Evolutionary conservation across 768 basidiomycete genomes (phyloP), one percentile per base, ranked within the genome.

Genomic region (Kwoniella sp.): DNA sequence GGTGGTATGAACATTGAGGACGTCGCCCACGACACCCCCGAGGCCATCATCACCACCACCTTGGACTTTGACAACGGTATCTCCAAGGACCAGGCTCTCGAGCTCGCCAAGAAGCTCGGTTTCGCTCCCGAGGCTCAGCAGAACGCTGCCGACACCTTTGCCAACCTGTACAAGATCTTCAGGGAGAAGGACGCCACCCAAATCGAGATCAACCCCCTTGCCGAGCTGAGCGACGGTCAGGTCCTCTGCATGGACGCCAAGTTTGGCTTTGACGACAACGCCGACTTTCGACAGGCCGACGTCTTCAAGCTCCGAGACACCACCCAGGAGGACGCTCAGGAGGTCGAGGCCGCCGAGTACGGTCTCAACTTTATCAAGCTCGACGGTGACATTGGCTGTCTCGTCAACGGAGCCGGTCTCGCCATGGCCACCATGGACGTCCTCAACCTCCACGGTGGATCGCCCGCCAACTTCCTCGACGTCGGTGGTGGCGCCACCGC

Each of bases 391-490:
- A 84, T 99, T 55, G 95, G 95, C 25, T 99, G 95, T 78, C 79
- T 99, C 46, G 95, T 99, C 57, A 99, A 99, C 66, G 95, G 95
- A 67, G 95, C 95, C 45, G 95, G 95, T 69, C 79, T 99, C 56
- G 95, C 95, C 44, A 99, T 99, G 95, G 95, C 95, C 31, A 99
- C 95, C 50, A 98, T 99, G 95, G 95, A 99, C 69, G 93, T 98
- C n/a, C 80, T 99, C 50, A 83, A 91, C 41, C 79, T 95, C 45
- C 89, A 96, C 70, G 95, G 95, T 42, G 95, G 75, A 45, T 85
- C 92, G 63, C 95, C 95, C 4, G 95, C 95, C 48, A 98, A 99
- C 76, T 99, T 99, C 82, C 80, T 98, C 56, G 95, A 99, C 66
- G 92, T 96, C 50, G 95, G 95, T 79, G 95, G 70, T 54, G 92